These are phyloP conservation scores for Hordeum marinum DNA, from an alignment of 176 grass and related monocot genomes.

Conservation along the genomic window DNA sequence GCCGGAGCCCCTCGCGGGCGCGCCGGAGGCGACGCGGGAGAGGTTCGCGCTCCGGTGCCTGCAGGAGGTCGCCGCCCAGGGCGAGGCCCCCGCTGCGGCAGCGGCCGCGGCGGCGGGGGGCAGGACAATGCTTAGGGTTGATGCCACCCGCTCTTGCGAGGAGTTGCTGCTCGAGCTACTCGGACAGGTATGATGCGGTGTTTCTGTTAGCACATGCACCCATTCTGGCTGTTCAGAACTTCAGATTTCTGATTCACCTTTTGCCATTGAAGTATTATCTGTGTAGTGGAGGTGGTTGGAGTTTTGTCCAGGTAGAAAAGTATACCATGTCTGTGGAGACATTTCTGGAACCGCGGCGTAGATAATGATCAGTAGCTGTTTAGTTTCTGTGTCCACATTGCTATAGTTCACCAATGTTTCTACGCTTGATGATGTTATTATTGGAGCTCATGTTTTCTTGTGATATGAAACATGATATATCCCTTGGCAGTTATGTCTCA, in stretches of 20 bases:
- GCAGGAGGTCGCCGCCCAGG: background rate
- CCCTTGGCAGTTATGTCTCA: background rate
- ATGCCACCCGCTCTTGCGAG: constrained; percentile 19
- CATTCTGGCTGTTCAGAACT: background rate
- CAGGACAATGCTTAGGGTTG: background rate
- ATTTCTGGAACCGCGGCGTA: background rate
- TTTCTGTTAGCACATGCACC: background rate
- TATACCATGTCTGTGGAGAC: background rate
- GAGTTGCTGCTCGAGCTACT: constrained; percentile 14
- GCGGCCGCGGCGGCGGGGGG: no score
- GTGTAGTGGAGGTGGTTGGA: no score
- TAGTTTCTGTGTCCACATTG: background rate
- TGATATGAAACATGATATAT: background rate
- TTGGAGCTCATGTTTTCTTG: background rate
- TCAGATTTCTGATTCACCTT: background rate
- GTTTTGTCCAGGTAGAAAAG: no score
- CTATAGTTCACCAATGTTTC: background rate
- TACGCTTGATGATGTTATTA: background rate
- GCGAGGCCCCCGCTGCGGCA: background rate
- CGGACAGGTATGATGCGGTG: background rate
- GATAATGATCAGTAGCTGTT: background rate
- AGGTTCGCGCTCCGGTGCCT: constrained; percentile 22
- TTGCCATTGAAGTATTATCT: background rate
- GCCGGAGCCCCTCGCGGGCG: constrained; percentile 3
- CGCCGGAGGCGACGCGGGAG: constrained; percentile 23